These are phyloP conservation scores for Penstemon barbatus DNA, from an alignment of 257 asterid species.

Conservation along the genomic window DNA sequence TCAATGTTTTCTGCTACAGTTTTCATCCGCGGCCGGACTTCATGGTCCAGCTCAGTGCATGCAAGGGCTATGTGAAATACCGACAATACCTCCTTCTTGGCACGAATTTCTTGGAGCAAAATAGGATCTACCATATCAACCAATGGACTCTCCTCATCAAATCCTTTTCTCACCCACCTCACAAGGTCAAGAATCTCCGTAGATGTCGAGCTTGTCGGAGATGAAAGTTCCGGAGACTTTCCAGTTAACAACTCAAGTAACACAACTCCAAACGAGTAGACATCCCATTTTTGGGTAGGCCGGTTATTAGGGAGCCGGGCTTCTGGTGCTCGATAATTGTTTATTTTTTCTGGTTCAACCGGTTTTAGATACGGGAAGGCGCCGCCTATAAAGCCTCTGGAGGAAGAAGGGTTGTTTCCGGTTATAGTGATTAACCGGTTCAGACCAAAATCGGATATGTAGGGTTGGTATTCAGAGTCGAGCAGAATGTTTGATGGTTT, in stretches of 20 bases:
- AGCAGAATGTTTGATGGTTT: slow-evolving; percentile 92
- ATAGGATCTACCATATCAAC: slow-evolving; percentile 81
- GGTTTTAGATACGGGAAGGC: slow-evolving; percentile 74
- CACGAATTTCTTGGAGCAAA: slow-evolving; percentile 67
- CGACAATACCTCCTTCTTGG: slow-evolving; percentile 77
- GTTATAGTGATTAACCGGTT: slow-evolving; percentile 84
- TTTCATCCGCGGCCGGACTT: slow-evolving; percentile 89
- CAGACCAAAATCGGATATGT: slow-evolving; percentile 85
- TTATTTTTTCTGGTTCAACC: slow-evolving; percentile 52
- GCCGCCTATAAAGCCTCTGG: slow-evolving; percentile 90
- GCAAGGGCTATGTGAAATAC: slow-evolving; percentile 75
- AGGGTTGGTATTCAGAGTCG: slow-evolving; percentile 70
- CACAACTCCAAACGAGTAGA: slow-evolving; percentile 86
- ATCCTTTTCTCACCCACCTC: slow-evolving; percentile 90
- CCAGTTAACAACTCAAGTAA: slow-evolving; percentile 81
- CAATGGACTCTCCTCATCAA: slow-evolving; percentile 69
- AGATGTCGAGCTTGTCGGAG: slow-evolving; percentile 66
- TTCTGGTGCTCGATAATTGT: slow-evolving; percentile 84
- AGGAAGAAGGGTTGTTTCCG: slow-evolving; percentile 76
- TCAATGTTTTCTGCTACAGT: slow-evolving; percentile 72
- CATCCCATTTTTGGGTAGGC: slow-evolving; percentile 97
- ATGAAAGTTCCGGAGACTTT: slow-evolving; percentile 72
- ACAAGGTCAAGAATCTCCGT: slow-evolving; percentile 69
- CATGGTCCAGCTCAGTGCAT: slow-evolving; percentile 90
- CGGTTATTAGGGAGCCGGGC: slow-evolving; percentile 58